Conservation (phyloP, 139 green algal species). For the Yamagishiella unicocca region DNA sequence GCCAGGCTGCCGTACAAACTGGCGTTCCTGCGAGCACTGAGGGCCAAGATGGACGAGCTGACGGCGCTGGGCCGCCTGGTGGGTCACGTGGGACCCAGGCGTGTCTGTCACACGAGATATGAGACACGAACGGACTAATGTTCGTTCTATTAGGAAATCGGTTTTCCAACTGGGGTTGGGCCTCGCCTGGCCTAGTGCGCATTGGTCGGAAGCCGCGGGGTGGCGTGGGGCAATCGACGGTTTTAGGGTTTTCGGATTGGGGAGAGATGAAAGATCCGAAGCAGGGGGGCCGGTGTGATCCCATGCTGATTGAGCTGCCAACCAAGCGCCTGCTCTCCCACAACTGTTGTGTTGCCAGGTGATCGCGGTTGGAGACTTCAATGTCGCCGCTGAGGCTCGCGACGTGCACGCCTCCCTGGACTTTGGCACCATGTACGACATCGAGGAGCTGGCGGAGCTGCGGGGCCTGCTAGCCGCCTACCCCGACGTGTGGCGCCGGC, state of each 20-base stretch:
- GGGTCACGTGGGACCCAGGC: neutral
- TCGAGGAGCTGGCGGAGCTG: constrained; percentile 40
- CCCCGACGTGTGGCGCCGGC: constrained; percentile 71
- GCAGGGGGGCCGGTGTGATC: no score
- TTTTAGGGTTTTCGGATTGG: no score
- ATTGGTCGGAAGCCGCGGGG: no score
- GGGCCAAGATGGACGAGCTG: constrained; percentile 59
- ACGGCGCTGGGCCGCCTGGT: constrained; percentile 62
- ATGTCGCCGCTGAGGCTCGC: constrained; percentile 57
- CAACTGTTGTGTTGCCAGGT: constrained; percentile 31
- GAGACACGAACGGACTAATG: no score
- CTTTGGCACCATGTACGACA: constrained; percentile 39
- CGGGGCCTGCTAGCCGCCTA: neutral
- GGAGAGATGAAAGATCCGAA: no score
- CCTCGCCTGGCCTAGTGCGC: no score
- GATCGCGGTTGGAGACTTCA: constrained; percentile 76
- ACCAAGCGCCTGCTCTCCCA: neutral
- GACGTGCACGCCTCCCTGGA: constrained; percentile 65
- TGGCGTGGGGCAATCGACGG: no score
- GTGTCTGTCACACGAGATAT: no score
- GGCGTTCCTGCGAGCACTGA: constrained; percentile 71
- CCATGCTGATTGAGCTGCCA: neutral
- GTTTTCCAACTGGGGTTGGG: no score
- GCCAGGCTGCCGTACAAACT: constrained; percentile 72
- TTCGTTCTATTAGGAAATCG: no score